phyloP scores from a whole-genome alignment of 2,329 filamentous ascomycete genomes.

The Pyricularia grisea region DNA sequence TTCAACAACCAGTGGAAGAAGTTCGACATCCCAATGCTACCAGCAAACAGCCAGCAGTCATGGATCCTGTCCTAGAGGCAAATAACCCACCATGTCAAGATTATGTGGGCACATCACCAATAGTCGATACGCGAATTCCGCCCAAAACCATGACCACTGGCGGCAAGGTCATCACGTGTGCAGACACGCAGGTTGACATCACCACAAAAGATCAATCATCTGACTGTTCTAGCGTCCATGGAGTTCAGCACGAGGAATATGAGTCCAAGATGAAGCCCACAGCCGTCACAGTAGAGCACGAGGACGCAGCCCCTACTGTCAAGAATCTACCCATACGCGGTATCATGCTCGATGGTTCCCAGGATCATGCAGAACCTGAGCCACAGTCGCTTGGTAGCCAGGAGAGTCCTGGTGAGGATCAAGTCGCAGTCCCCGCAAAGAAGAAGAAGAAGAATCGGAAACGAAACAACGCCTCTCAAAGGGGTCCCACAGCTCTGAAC shows the following conservation, averaged over 20 bases:
- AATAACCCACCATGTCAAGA: not conserved
- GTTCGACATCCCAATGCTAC: not conserved
- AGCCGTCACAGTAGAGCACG: not conserved
- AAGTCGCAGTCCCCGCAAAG: not conserved
- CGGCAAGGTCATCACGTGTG: not conserved
- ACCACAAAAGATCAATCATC: not conserved
- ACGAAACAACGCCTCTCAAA: conserved; percentile 13
- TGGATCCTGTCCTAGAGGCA: not conserved
- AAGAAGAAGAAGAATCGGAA: conserved; percentile 33
- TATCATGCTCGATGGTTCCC: not conserved
- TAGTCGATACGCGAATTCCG: not conserved
- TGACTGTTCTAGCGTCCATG: not conserved
- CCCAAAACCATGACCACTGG: not conserved
- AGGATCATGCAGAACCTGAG: not conserved
- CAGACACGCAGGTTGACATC: not conserved
- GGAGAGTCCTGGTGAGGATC: not conserved
- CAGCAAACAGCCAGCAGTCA: not conserved
- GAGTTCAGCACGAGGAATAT: not conserved
- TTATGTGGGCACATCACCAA: not conserved
- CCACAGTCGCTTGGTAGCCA: not conserved
- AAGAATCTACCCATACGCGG: not conserved
- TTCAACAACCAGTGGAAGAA: not conserved
- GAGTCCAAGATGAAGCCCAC: not conserved
- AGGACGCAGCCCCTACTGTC: not conserved
- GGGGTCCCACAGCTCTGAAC: conserved; percentile 30